These are phyloP conservation scores for Ophiognomonia clavigignenti-juglandacearum DNA, from an alignment of 2,329 filamentous ascomycete genomes.

Conservation along the genomic window DNA sequence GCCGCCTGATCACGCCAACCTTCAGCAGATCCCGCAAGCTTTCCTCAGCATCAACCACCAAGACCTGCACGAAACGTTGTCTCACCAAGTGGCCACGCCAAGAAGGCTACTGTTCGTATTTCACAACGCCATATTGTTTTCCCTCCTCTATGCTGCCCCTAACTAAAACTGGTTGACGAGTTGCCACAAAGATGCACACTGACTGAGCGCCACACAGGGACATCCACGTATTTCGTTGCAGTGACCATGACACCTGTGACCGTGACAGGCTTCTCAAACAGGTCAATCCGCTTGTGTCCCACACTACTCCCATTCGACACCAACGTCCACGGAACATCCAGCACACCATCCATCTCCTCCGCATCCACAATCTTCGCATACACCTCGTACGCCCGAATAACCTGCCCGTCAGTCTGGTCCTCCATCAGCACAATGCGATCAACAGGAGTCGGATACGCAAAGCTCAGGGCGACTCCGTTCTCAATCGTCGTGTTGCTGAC, in stretches of 20 bases:
- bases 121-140: too few relatives aligned
- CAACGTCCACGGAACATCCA: slow-evolving; percentile 18
- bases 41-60: too few relatives aligned
- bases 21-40: too few relatives aligned
- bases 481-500: not conserved
- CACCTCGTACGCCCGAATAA: slow-evolving; percentile 21
- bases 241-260: slow-evolving; percentile 21
- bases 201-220: slow-evolving; percentile 21
- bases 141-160: not conserved
- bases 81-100: too few relatives aligned
- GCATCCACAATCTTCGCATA: slow-evolving; percentile 15
- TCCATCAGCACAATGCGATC: slow-evolving; percentile 24
- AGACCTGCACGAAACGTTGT: too few relatives aligned
- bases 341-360: slow-evolving; percentile 12
- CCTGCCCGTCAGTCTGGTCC: slow-evolving; percentile 22
- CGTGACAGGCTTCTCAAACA: slow-evolving; percentile 16
- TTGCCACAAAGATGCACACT: slow-evolving; percentile 19
- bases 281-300: slow-evolving; percentile 23
- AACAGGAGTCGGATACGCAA: slow-evolving; percentile 16
- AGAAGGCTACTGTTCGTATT: too few relatives aligned
- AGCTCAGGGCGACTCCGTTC: slow-evolving; percentile 2
- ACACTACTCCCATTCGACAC: slow-evolving; percentile 22
- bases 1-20: too few relatives aligned
- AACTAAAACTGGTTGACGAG: not conserved
- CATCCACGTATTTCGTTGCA: slow-evolving; percentile 20